These are phyloP conservation scores for Ilex asprella DNA, from an alignment of 257 asterid genomes.

Conservation along the genomic window DNA sequence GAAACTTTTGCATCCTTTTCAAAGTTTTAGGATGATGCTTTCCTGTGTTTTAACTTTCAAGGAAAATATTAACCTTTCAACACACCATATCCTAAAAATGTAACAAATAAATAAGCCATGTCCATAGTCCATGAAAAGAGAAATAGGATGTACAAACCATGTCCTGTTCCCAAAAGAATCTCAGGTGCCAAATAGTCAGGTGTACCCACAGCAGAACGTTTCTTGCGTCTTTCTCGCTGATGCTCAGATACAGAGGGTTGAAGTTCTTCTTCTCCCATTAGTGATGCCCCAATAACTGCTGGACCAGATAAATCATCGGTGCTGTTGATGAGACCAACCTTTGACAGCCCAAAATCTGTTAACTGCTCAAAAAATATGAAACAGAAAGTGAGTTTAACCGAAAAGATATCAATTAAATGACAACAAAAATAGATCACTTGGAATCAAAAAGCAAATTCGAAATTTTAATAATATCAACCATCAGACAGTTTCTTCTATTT, in stretches of 20 bases:
- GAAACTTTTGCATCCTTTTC: no score
- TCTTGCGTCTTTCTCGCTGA: conserved; percentile 80
- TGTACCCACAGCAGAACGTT: conserved; percentile 98
- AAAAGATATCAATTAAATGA: no score
- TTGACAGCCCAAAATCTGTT: conserved; percentile 98
- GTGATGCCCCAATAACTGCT: conserved; percentile 81
- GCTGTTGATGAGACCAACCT: conserved; percentile 97
- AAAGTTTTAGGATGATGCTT: no score
- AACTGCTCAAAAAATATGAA: conserved; percentile 44
- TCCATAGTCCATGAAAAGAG: background rate
- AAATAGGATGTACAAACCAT: conserved; percentile 50
- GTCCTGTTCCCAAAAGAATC: conserved; percentile 99
- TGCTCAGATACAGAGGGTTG: conserved; percentile 61
- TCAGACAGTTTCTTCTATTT: no score
- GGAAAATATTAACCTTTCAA: no score
- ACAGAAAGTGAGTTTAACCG: background rate
- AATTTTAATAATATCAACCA: no score
- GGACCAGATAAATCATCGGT: conserved; percentile 98
- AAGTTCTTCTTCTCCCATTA: conserved; percentile 92
- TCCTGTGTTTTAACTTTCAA: no score
- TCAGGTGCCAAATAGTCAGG: conserved; percentile 99
- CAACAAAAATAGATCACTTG: no score
- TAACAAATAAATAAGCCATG: no score
- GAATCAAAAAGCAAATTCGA: no score
- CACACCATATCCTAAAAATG: no score